Base-by-base conservation (phyloP, 352 stramenopile species). In the Phytophthora citricola region DNA sequence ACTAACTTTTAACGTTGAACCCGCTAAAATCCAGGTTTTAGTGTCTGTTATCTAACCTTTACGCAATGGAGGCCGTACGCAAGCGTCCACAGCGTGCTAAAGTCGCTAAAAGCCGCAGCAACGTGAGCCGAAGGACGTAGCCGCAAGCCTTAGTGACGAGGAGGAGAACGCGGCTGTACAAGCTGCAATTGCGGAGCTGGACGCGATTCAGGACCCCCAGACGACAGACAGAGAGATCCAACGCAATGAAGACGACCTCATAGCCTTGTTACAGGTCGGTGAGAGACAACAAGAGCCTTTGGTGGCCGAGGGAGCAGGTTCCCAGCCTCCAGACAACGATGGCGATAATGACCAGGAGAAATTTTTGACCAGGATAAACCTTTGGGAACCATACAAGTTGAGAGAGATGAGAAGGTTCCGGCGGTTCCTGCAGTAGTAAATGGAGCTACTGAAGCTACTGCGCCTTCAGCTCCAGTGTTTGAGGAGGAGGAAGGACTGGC, bases 221-320 rank as follows among this genome's bases (percentile, higher is more conserved):
- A 44, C 55, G 15, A 65, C 53, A 2, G 75, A 84, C 15, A 46
- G 31, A n/a, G 81, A 90, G 54, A 87, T 91, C 60, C 63, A 45
- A 24, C 73, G 80, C 44, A 82, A 90, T 43, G 83, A 91, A 53
- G 78, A 91, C 14, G 76, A 88, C 11, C 63, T 91, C 7, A 55
- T 87, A 48, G 66, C 70, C 26, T 58, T 93, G 14, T 59, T 90
- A 20, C 69, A 69, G 4, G 68, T 45, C 8, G n/a, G 5, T 43
- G 58, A 55, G 14, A 48, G 15, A 34, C 48, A 58, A 10, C 57
- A 68, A 40, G 45, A 71, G n/a, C 46, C 63, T 24, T 47, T 78
- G 12, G 58, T 75, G 0, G 64, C 64, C 1, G 66, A 73, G 60
- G 59, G 44, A 59, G 27, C 46, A 14, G 68, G 38, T n/a, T 72